Evolutionary conservation across 805 yeast species (phyloP), one percentile per base, ranked within the genome.

Genomic region (Schwanniomyces polymorphus): DNA sequence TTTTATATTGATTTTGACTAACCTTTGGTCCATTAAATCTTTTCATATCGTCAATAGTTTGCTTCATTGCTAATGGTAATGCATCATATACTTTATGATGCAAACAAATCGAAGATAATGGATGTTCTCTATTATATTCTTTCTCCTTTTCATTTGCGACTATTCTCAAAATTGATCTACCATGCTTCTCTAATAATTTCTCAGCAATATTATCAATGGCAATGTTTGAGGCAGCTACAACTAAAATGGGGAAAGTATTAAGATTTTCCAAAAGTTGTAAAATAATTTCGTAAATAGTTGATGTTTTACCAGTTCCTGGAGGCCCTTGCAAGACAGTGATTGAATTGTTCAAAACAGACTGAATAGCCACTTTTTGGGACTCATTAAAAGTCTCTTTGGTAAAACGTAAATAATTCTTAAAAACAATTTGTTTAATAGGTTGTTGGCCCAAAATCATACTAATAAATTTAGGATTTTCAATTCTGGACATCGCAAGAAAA

Each of bases 191-290:
- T 57, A 83, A 60, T 48, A 85, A 67, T 57, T 85, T 84, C 53
- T 85, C 90, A 0, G 90, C 90, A 61, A 85, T 84, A 52, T 85
- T 85, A 60, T 85, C 90, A 55, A 85, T 83, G 2, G 91, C 91
- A 57, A 85, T 81, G 56, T 85, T 85, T 1, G 89, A 84, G 2
- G 89, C 87, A 1, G 91, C 90, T 42, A 84, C 88, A 46, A 85
- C 88, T 46, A 85, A 66, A 37, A 85, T 81, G 1, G 90, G 90
- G 54, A 73, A 81, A 2, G 82, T 74, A 55, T 78, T 72, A 52
- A 80, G 70, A 41, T 79, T 79, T 38, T 74, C 77, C 45, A 84
- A 67, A 47, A 83, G 69, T 56, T 83, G 84, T 38, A 82, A 56
- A 47, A 81, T 67, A 54, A 72, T 65, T 48, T 71, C 77, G 48